Evolutionary conservation across 1,139 yeast species (phyloP).

Genomic region (Kodamaea derodonti): DNA sequence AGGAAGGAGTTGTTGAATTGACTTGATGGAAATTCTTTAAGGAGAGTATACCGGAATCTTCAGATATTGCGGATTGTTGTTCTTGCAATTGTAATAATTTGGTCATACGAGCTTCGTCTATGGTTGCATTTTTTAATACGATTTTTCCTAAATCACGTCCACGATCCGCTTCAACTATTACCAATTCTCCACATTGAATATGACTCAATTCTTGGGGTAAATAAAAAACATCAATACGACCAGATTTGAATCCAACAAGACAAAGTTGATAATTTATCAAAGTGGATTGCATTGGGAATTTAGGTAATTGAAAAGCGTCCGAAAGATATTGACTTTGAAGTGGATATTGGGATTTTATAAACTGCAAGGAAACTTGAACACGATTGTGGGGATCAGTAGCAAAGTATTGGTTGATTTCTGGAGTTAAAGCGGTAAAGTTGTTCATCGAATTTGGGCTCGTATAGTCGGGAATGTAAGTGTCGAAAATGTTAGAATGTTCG

Average conservation of each 20-base stretch:
- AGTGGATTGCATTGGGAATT: constrained; percentile 37
- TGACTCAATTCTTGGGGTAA: constrained; percentile 37
- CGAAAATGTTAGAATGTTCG: too few relatives aligned
- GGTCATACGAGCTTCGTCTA: constrained; percentile 59
- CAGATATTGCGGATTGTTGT: constrained; percentile 50
- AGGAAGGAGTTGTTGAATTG: constrained; percentile 32
- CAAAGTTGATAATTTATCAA: constrained; percentile 40
- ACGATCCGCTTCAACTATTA: constrained; percentile 95
- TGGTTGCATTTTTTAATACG: constrained; percentile 58
- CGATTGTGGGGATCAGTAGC: constrained; percentile 38
- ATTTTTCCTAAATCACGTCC: constrained; percentile 89
- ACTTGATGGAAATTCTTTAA: constrained; percentile 18
- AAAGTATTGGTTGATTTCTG: constrained; percentile 23
- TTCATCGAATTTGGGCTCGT: too few relatives aligned
- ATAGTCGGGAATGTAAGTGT: too few relatives aligned
- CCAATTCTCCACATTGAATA: constrained; percentile 65
- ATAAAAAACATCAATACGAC: constrained; percentile 79
- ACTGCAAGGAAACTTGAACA: constrained; percentile 28
- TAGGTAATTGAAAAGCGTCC: constrained; percentile 38
- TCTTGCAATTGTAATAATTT: constrained; percentile 54
- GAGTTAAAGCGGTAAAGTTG: too few relatives aligned
- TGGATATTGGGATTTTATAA: constrained; percentile 13
- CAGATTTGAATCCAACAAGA: constrained; percentile 81
- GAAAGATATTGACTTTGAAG: constrained; percentile 24
- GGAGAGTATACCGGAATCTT: constrained; percentile 14